phyloP scores from a whole-genome alignment of 2,329 filamentous ascomycete genomes.

The Xylariaceae sp. region DNA sequence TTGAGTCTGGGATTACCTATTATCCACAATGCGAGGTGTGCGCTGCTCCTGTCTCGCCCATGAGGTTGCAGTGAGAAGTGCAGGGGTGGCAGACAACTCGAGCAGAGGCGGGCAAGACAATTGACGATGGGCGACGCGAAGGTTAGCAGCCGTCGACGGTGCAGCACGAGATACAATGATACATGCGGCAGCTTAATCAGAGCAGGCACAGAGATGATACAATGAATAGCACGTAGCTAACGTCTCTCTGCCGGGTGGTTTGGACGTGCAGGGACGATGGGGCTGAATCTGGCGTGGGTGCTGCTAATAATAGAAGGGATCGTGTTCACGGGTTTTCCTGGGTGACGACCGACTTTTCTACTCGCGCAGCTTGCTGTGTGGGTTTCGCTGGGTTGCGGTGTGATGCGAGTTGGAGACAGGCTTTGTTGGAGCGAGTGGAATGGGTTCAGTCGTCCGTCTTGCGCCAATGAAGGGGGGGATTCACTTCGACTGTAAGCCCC shows the following conservation, averaged over 20 bases:
- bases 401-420: slow-evolving; percentile 11
- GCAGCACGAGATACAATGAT: too few species aligned
- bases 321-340: slow-evolving; percentile 36
- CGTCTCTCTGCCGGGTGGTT: slow-evolving; percentile 21
- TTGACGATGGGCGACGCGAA: too few species aligned
- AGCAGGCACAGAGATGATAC: background rate
- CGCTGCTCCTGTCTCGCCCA: too few species aligned
- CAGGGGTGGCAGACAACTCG: too few species aligned
- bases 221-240: slow-evolving; percentile 20
- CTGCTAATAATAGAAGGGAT: slow-evolving; percentile 53
- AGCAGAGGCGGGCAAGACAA: too few species aligned
- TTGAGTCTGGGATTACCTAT: slow-evolving; percentile 19
- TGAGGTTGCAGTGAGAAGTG: too few species aligned
- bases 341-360: slow-evolving; percentile 18
- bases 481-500: background rate
- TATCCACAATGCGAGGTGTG: too few species aligned
- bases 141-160: too few species aligned
- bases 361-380: background rate
- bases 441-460: too few species aligned
- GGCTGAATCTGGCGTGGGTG: slow-evolving; percentile 50
- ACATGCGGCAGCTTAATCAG: too few species aligned
- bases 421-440: too few species aligned
- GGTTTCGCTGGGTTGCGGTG: slow-evolving; percentile 16
- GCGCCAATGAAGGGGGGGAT: background rate
- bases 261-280: slow-evolving; percentile 41